Conservation (phyloP, 441 rosid genomes). For the Euphorbia schlechtendalii region DNA sequence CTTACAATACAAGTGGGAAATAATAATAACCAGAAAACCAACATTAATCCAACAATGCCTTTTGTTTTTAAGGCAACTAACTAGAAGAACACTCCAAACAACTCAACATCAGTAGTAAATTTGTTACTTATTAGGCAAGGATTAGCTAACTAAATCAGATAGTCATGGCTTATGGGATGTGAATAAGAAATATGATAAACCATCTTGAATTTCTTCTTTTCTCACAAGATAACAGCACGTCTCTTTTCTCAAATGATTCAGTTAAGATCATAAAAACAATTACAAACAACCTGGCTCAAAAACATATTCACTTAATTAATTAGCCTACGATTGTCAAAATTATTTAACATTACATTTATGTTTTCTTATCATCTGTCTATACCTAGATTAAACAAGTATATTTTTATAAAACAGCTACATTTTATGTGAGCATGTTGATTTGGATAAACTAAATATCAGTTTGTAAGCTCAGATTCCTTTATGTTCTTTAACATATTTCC, state of each 20-base stretch:
- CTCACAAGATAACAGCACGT: not conserved
- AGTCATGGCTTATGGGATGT: not conserved
- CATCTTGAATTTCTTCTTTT: not conserved
- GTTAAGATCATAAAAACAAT: too few species aligned
- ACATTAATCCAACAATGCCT: not conserved
- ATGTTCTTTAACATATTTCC: not conserved
- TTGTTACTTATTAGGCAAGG: not conserved
- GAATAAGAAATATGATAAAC: not conserved
- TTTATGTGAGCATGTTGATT: not conserved
- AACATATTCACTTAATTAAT: not conserved
- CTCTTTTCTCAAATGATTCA: not conserved
- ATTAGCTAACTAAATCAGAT: not conserved
- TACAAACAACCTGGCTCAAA: not conserved
- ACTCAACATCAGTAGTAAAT: slow-evolving; percentile 1
- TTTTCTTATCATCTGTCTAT: too few species aligned
- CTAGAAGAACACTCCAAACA: not conserved
- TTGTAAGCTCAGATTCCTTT: not conserved
- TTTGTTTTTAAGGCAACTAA: not conserved
- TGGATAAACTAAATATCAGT: not conserved
- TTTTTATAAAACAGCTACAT: not conserved
- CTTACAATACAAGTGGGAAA: not conserved
- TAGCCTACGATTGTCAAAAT: not conserved
- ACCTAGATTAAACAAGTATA: not conserved
- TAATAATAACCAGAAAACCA: too few species aligned
- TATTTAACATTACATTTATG: not conserved